Evolutionary conservation across 441 rosid species (phyloP), one percentile per base, ranked within the genome.

Genomic region (Arabidopsis hybrid): DNA sequence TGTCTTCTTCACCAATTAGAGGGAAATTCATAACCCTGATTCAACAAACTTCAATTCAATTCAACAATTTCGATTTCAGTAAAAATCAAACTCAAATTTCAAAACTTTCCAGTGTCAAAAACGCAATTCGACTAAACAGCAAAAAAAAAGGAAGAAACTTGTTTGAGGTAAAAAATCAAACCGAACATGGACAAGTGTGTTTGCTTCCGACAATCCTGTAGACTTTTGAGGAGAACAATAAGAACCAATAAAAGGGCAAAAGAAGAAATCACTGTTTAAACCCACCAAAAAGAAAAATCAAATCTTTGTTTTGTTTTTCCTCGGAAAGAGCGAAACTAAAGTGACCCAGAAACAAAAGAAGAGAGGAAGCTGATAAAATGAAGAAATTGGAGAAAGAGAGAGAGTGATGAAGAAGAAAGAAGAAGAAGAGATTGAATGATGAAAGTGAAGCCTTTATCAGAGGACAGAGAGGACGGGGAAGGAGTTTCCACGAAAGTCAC

Each of bases 401-500:
- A 61, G 50, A 55, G 31, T 21, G 7, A 21, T 36, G 45, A 49
- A 65, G 26, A 21, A 21, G 67, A 59, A 72, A 59, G 63, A 67
- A 32, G 71, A 53, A 56, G 66, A 42, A 53, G 16, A 43, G 12
- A 58, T 7, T 67, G 72, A 74, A 50, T 74, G 67, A 66, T 58
- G 67, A 66, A 74, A 74, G 67, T 13, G 38, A 66, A 59, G 61
- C 61, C 61, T 74, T 66, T 74, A 66, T n/a, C 67, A 40, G 53
- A 59, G 38, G 67, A 74, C 78, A 66, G 72, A 65, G 72, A 59
- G 72, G 78, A 74, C 53, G 26, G 26, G 18, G 63, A 21, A 47
- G 47, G 73, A 67, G 73, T 51, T 67, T 74, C 78, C 68, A 74
- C 68, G 78, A 74, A 67, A 67, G 68, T 74, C 78, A 60, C 78